phyloP scores from a whole-genome alignment of 495 filamentous ascomycete genomes.

The Astrothelium macrocarpum region DNA sequence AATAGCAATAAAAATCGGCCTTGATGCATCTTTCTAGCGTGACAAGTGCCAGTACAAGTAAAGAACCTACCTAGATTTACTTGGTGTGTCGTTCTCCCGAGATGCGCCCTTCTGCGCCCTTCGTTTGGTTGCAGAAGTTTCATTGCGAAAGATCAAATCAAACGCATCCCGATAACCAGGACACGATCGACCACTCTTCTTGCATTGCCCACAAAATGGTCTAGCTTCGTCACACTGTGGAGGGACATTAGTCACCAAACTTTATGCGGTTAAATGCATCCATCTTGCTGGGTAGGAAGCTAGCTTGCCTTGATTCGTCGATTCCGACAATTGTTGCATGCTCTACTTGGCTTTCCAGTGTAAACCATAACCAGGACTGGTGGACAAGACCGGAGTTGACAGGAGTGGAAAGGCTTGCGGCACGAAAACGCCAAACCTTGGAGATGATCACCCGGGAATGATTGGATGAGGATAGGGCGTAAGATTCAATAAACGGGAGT shows the following conservation, averaged over 20 bases:
- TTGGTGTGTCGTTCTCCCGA: constrained; percentile 9
- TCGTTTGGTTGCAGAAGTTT: constrained; percentile 21
- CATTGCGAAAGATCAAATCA: constrained; percentile 29
- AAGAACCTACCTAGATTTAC: background rate
- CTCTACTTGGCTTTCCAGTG: constrained; percentile 27
- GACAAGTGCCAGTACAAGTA: background rate
- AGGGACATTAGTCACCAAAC: background rate
- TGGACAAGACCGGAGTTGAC: background rate
- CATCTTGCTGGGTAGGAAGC: background rate
- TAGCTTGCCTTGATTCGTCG: constrained; percentile 27
- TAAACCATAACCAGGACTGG: constrained; percentile 22
- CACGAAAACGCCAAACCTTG: background rate
- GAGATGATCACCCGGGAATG: background rate
- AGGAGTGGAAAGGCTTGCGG: background rate
- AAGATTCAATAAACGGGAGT: background rate
- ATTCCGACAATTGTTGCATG: constrained; percentile 26
- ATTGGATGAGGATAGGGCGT: background rate
- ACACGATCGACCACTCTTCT: constrained; percentile 22
- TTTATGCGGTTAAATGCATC: background rate
- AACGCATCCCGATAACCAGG: constrained; percentile 31
- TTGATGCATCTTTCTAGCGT: background rate
- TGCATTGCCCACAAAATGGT: constrained; percentile 26
- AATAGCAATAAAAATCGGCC: background rate
- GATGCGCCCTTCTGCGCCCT: constrained; percentile 18
- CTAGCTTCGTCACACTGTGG: constrained; percentile 27